These are phyloP conservation scores for Hapsidospora chrysogenum DNA, from an alignment of 495 filamentous ascomycete genomes.

Conservation along the genomic window DNA sequence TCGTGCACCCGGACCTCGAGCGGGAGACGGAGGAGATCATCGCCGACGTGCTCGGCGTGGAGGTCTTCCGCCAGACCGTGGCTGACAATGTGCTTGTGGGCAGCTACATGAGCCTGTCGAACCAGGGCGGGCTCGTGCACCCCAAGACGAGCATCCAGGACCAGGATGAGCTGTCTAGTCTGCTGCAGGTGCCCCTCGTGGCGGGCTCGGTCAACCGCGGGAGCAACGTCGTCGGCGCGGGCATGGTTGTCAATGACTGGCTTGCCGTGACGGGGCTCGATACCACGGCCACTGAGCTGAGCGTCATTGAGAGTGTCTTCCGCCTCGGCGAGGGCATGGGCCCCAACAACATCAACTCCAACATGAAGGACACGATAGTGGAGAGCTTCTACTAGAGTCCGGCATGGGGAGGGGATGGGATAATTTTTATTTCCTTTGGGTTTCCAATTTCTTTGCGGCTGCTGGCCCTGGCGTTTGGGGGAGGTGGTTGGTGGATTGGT, in stretches of 20 bases:
- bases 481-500: background rate
- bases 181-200: constrained; percentile 90
- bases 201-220: constrained; percentile 89
- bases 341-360: constrained; percentile 55
- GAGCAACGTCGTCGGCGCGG: constrained; percentile 83
- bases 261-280: constrained; percentile 92
- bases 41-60: constrained; percentile 89
- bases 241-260: constrained; percentile 99
- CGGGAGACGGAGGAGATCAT: constrained; percentile 92
- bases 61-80: constrained; percentile 95
- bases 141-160: constrained; percentile 93
- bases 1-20: constrained; percentile 94
- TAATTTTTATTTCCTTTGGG: too few relatives aligned
- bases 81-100: constrained; percentile 93
- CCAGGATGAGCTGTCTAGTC: constrained; percentile 86
- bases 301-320: constrained; percentile 91
- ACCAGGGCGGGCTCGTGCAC: constrained; percentile 93
- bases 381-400: constrained; percentile 83
- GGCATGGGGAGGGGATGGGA: background rate
- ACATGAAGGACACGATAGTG: constrained; percentile 91
- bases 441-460: background rate
- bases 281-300: constrained; percentile 91
- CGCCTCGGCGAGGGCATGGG: constrained; percentile 76
- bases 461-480: background rate
- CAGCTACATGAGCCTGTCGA: constrained; percentile 88